Conservation (phyloP, 768 basidiomycete genomes). For the Tricholoma hemisulphureum region DNA sequence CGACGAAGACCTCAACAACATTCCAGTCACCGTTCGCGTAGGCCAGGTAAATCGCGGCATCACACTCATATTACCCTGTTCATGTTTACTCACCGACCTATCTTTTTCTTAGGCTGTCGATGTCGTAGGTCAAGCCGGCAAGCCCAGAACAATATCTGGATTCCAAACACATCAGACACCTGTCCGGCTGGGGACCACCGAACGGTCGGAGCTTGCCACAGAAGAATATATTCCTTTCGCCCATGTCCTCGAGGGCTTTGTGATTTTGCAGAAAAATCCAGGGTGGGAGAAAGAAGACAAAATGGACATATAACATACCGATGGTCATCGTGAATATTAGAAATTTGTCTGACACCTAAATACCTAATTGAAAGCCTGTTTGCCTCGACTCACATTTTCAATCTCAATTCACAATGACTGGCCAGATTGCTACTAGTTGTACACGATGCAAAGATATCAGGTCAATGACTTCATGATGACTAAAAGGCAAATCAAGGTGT, state of each 20-base stretch:
- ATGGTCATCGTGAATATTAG: conserved; percentile 1
- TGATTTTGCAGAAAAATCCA: conserved; percentile 89
- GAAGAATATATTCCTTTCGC: conserved; percentile 94
- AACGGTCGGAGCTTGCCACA: conserved; percentile 93
- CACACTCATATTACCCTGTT: not conserved
- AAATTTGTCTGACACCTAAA: not conserved
- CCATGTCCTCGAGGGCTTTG: conserved; percentile 88
- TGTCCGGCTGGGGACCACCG: conserved; percentile 90
- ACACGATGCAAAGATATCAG: too few species aligned
- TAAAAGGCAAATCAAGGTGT: not conserved
- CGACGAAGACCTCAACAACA: conserved; percentile 83
- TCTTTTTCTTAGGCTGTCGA: conserved; percentile 92
- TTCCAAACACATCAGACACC: conserved; percentile 99
- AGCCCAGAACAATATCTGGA: conserved; percentile 92
- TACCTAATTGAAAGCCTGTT: not conserved
- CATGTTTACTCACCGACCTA: conserved; percentile 1
- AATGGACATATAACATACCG: conserved; percentile 64
- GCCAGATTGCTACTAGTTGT: too few species aligned
- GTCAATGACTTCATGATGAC: too few species aligned
- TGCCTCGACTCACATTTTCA: not conserved
- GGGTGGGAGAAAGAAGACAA: conserved; percentile 85
- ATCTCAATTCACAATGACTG: not conserved
- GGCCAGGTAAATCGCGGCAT: conserved; percentile 62
- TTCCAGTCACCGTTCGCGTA: conserved; percentile 91
- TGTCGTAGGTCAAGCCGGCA: conserved; percentile 96